Evolutionary conservation across 1,139 yeast species (phyloP), one percentile per base, ranked within the genome.

Genomic region (Suhomyces atakaporum): DNA sequence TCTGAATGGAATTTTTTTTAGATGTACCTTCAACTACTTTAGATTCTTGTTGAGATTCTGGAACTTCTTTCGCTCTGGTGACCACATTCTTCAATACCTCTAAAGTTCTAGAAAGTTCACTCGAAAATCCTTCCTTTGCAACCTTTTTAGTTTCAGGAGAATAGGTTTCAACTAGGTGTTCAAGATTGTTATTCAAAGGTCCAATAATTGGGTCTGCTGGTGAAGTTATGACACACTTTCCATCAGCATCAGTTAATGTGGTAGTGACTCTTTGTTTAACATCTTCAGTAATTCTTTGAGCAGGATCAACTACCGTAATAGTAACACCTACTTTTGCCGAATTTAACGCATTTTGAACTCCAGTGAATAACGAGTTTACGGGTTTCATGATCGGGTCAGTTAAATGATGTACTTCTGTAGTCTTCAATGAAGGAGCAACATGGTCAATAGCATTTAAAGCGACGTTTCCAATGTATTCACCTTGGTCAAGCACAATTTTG

Each of bases 141-240:
- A 70, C 73, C 33, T 61, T 59, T 35, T 69, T 68, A 16, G 63
- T 66, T 16, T 63, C 64, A n/a, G 87, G 85, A 26, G 75, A 62
- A 47, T 65, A 65, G 21, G 58, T 60, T 31, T 61, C 54, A 28
- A 80, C 68, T 25, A 67, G 49, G 5, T 64, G 58, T 46, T 75
- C 81, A 41, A 84, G 56, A 28, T 68, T 62, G 31, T 68, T 62
- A 59, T 85, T 86, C 27, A 81, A 36, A 13, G 90, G 89, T 30
- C 63, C 69, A 29, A 84, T 63, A 12, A 82, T 28, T 4, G 88
- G 86, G 52, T 85, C 90, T 20, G 80, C 58, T 28, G 76, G 73
- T 13, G 82, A 67, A 45, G 42, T 31, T 9, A 39, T 16, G 3
- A 39, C 11, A 22, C 42, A 39, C 16, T 39, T 39, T 3, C 42